Base-by-base conservation (phyloP, 176 grass and related monocot genomes). In the Chrysopogon serrulatus region DNA sequence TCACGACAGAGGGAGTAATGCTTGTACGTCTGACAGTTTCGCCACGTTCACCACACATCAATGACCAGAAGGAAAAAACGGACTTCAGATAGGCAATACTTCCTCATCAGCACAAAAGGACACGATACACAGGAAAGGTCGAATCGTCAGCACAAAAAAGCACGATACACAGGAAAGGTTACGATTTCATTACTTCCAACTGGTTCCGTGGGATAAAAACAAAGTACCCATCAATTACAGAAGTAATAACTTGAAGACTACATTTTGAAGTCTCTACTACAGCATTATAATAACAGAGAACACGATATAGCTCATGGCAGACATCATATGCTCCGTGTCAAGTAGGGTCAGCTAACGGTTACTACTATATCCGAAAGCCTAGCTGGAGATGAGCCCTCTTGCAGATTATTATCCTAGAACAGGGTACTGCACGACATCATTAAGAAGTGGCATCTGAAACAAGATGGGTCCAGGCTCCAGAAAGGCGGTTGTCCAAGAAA, bases 281-380 rank as follows among this genome's bases (percentile, higher is more conserved):
- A 23, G 65, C 73, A 65, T 57, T 5, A 61, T 61, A 61, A 77
- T 16, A 63, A 71, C 23, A 57, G 68, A 56, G 59, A 75, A 74
- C 47, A 79, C 45, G 84, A 84, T 40, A 82, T 64, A 78, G 31
- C 40, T 39, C 65, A 59, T 37, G 16, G 88, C 48, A 54, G 47
- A 68, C n/a, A 69, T 78, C 79, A 86, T 63, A 86, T 76, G 78
- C 42, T 6, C 39, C 13, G 11, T 43, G 68, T 80, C 80, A 84
- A 35, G 75, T 47, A 5, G 24, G 69, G 69, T 90, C 83, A 90
- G 84, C 89, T 84, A 79, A 77, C 75, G 79, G 74, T 90, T 75
- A 79, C 88, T 32, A 86, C 88, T 90, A 87, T 74, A 90, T 79
- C 74, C 47, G 40, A 87, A 83, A 68, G 61, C 84, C 57, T 68